Conservation (phyloP, 306 rosid species). For the Lupinus albus region DNA sequence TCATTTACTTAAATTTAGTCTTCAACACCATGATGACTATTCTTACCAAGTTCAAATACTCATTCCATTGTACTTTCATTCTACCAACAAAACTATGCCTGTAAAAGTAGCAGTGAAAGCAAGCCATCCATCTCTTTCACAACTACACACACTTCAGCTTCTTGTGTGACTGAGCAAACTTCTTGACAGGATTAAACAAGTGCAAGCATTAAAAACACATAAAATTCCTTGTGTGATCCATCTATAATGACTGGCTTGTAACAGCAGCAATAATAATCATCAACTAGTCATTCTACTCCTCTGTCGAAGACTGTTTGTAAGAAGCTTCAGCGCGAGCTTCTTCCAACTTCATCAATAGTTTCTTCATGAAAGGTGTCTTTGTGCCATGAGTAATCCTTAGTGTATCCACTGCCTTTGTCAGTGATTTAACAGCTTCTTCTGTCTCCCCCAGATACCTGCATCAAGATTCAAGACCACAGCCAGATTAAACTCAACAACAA, state of each 20-base stretch:
- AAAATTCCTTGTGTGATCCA: not conserved
- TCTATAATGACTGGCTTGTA: constrained; percentile 14
- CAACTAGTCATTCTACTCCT: constrained; percentile 35
- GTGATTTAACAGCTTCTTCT: constrained; percentile 61
- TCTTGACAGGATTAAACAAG: not conserved
- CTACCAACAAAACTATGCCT: not conserved
- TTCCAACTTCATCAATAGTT: constrained; percentile 68
- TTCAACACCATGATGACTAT: too few relatives aligned
- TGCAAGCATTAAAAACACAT: constrained; percentile 21
- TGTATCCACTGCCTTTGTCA: constrained; percentile 69
- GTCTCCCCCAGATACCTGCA: constrained; percentile 75
- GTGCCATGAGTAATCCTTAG: constrained; percentile 86
- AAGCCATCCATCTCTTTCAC: not conserved
- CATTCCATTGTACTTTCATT: too few relatives aligned
- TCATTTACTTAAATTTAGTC: too few relatives aligned
- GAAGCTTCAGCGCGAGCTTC: constrained; percentile 93
- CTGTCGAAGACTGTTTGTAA: constrained; percentile 49
- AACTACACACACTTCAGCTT: not conserved
- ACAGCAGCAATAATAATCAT: not conserved
- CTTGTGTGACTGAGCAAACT: not conserved
- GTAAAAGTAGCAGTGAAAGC: not conserved
- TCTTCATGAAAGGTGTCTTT: constrained; percentile 68
- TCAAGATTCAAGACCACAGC: not conserved
- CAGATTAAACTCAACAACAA: not conserved
- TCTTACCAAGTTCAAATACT: too few relatives aligned